phyloP scores from a whole-genome alignment of 2,329 filamentous ascomycete species.

The Fusarium cyanostomum region DNA sequence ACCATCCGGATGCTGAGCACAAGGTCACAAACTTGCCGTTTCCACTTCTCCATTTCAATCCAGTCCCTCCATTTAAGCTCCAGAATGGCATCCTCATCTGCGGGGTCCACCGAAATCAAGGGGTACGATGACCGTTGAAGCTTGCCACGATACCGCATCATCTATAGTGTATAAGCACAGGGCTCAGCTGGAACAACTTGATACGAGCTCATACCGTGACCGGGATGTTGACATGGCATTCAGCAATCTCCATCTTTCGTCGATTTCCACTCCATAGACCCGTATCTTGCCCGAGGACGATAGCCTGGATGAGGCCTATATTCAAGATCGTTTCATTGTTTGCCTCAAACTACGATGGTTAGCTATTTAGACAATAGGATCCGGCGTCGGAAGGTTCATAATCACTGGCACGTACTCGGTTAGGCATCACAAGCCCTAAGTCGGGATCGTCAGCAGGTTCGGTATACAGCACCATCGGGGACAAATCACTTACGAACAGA shows the following conservation, averaged over 20 bases:
- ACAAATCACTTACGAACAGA: slow-evolving; percentile 54
- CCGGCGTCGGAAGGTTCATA: not conserved
- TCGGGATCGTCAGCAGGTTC: not conserved
- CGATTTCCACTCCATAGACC: slow-evolving; percentile 65
- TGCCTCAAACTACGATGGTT: slow-evolving; percentile 56
- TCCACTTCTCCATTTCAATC: slow-evolving; percentile 72
- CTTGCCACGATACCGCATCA: slow-evolving; percentile 65
- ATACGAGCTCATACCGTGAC: slow-evolving; percentile 51
- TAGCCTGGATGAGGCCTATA: slow-evolving; percentile 59
- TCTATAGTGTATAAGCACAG: slow-evolving; percentile 46
- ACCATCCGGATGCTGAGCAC: not conserved
- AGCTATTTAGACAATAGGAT: not conserved
- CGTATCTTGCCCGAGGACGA: slow-evolving; percentile 60
- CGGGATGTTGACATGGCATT: slow-evolving; percentile 58
- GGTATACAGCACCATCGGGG: not conserved
- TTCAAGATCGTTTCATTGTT: slow-evolving; percentile 59
- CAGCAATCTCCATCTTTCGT: slow-evolving; percentile 66
- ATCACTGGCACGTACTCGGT: slow-evolving; percentile 39
- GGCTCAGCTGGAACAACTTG: too few relatives aligned
- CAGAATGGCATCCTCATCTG: slow-evolving; percentile 65
- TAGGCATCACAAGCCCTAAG: slow-evolving; percentile 46
- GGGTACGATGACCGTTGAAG: slow-evolving; percentile 67
- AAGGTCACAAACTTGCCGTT: slow-evolving; percentile 55
- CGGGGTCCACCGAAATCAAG: slow-evolving; percentile 58
- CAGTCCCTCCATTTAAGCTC: slow-evolving; percentile 73